Percentiles rank a stretch among this genome's conserved stretches.
Evolutionary conservation across 169 alveolate species (phyloP).

Genomic region (Eimeria acervulina): DNA sequence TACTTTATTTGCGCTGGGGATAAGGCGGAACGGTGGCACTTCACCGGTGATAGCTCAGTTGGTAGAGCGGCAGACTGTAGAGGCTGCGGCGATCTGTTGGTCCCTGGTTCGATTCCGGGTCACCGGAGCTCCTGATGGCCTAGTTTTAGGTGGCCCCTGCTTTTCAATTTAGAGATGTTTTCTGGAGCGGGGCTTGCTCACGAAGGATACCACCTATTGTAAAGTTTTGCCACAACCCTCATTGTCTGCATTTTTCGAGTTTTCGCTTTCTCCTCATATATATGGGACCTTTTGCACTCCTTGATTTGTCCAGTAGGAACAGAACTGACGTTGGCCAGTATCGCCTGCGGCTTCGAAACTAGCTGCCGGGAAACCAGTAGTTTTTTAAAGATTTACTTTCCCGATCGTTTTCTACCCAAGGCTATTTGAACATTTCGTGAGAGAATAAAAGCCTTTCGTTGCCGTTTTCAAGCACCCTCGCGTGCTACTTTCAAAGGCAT

Average conservation of each 20-base stretch:
- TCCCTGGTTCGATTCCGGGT: constrained; percentile 98
- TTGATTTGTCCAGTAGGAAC: neutral
- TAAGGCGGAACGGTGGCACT: neutral
- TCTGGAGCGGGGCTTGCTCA: too few relatives aligned
- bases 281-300: neutral
- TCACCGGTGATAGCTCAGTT: constrained; percentile 97
- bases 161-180: neutral
- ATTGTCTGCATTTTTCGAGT: neutral
- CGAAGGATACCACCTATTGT: too few relatives aligned
- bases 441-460: neutral
- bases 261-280: neutral
- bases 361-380: neutral
- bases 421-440: neutral
- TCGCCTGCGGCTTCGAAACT: neutral
- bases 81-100: constrained; percentile 95
- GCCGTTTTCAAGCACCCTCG: neutral
- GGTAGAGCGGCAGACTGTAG: constrained; percentile 99
- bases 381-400: neutral
- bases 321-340: neutral
- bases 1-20: neutral
- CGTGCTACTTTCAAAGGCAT: neutral
- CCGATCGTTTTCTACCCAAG: neutral
- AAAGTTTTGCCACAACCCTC: neutral
- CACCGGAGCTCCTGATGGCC: constrained; percentile 91
- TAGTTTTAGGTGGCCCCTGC: neutral